These are phyloP conservation scores for Aspergillus sp. DNA, from an alignment of 2,329 filamentous ascomycete species.

Conservation along the genomic window DNA sequence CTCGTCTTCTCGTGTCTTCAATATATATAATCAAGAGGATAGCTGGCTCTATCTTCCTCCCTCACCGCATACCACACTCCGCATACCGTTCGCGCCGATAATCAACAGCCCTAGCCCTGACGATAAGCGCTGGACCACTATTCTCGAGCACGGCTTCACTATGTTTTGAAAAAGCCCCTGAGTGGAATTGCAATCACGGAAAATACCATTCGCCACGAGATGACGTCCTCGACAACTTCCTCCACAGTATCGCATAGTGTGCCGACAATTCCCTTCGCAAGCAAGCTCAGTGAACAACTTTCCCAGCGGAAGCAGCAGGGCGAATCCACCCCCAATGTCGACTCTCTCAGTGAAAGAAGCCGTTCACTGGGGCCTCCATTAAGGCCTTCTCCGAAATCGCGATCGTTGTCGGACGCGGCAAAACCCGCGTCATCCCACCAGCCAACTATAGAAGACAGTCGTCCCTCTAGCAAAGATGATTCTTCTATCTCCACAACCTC, in stretches of 20 bases:
- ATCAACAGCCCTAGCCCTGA: too few relatives aligned
- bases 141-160: neutral
- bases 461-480: constrained; percentile 65
- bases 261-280: constrained; percentile 27
- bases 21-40: neutral
- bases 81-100: neutral
- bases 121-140: neutral
- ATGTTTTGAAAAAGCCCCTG: constrained; percentile 2
- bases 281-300: constrained; percentile 38
- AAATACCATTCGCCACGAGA: constrained; percentile 11
- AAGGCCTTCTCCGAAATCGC: constrained; percentile 48
- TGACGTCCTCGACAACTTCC: constrained; percentile 19
- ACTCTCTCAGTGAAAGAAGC: constrained; percentile 9
- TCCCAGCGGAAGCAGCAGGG: constrained; percentile 22
- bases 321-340: constrained; percentile 12
- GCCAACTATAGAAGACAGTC: constrained; percentile 54
- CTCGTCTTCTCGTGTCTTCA: neutral
- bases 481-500: constrained; percentile 55
- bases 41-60: neutral
- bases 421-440: constrained; percentile 58
- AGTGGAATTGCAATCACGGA: neutral
- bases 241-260: constrained; percentile 20
- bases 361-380: constrained; percentile 21
- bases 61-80: neutral
- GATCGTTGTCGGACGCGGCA: constrained; percentile 66